These are phyloP conservation scores for Cadophora sp. DNA, from an alignment of 2,329 filamentous ascomycete genomes.

Conservation along the genomic window DNA sequence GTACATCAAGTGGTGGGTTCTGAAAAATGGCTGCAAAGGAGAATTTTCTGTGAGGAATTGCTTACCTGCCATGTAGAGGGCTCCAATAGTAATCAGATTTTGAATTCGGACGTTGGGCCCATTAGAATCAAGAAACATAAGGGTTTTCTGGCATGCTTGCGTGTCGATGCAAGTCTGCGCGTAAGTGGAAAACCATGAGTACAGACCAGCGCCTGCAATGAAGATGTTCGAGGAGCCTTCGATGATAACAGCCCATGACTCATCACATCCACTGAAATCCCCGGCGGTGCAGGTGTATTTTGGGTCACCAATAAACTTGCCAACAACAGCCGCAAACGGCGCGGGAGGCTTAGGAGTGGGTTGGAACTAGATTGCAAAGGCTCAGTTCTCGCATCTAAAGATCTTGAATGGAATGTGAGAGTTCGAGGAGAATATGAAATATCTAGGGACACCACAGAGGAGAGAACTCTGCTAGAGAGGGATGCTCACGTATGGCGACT, in stretches of 20 bases:
- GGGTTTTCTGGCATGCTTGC: no score
- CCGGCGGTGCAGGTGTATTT: conserved; percentile 27
- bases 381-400: no score
- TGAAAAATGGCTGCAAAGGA: no score
- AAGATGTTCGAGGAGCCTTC: conserved; percentile 35
- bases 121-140: no score
- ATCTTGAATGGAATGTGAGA: no score
- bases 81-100: conserved; percentile 45
- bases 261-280: conserved; percentile 30
- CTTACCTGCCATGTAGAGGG: conserved; percentile 43
- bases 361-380: conserved; percentile 65
- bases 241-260: conserved; percentile 41
- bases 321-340: conserved; percentile 18
- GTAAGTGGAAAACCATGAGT: no score
- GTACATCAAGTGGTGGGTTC: no score
- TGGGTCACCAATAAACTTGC: conserved; percentile 27
- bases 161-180: no score
- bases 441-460: no score
- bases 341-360: conserved; percentile 46
- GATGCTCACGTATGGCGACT: conserved; percentile 76
- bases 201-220: conserved; percentile 32
- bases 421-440: no score
- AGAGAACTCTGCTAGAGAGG: no score
- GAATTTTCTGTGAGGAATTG: no score
- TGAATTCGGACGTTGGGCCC: conserved; percentile 8